Base-by-base conservation (phyloP, 768 basidiomycete species). In the Amyloporia xantha region DNA sequence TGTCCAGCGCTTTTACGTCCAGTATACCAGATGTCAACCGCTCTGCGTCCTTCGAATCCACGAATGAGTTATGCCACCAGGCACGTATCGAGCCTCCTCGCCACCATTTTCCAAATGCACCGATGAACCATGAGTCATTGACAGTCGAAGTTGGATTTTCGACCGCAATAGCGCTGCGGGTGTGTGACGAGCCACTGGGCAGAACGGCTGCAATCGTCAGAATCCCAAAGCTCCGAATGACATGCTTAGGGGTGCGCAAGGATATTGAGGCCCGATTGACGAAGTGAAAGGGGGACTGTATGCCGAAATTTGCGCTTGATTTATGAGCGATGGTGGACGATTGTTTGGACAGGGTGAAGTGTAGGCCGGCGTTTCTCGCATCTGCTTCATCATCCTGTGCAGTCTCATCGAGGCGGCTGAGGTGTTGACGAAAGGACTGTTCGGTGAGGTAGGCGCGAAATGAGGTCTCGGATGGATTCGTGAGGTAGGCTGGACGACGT, bases 391-490 rank as follows among this genome's bases (percentile, higher is more conserved):
- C 72, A 48, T 84, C 82, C 46, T 82, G 77, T 49, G 69, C 62
- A 41, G 69, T 71, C 59, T 84, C 84, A 58, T 93, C 85, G 59
- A 96, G 79, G 48, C 84, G 84, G 52, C 82, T 89, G 52, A 97
- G 78, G 66, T 97, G 93, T 48, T 90, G 88, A 45, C 94, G 89
- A 66, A 99, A 97, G 21, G 92, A 94, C 62, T 90, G 89, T 62
- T 96, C 93, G n/a, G 94, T 98, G 57, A 98, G 83, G 70, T 91
- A 94, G 17, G 91, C 76, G 45, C 94, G 83, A 68, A 99, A 97
- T 5, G 92, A 92, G 41, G 83, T 83, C 68, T 97, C 93, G 48
- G 86, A 82, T 20, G 95, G 95, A 67, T 97, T 98, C 27, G 92
- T 91, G 63, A 94, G 79, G 72, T 92, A 92, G 41, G 94, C 95